phyloP scores from a whole-genome alignment of 805 yeast genomes.

The Helenozyma baotianmanensis region DNA sequence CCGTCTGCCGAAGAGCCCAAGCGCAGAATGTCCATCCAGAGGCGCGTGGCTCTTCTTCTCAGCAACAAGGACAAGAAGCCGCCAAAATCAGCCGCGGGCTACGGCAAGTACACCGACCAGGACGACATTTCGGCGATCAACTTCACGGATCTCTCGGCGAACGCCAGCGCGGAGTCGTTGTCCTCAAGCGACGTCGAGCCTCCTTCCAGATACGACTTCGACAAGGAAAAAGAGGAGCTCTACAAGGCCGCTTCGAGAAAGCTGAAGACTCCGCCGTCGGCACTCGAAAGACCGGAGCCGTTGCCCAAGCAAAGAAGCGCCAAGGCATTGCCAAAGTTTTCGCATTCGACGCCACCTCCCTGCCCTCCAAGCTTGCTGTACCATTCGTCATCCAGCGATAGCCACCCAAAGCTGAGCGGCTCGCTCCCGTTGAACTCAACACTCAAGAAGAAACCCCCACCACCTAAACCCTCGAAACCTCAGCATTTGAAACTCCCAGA shows the following conservation, averaged over 20 bases:
- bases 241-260: background rate
- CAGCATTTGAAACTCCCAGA: conserved; percentile 34
- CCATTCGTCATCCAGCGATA: background rate
- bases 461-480: conserved; percentile 68
- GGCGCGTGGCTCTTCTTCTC: conserved; percentile 50
- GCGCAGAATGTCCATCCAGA: conserved; percentile 41
- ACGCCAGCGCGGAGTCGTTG: conserved; percentile 23
- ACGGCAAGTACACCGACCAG: conserved; percentile 66
- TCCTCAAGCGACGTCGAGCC: conserved; percentile 1
- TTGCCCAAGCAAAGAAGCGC: background rate
- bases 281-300: conserved; percentile 3
- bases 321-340: conserved; percentile 4
- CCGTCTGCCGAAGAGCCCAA: conserved; percentile 5
- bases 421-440: background rate
- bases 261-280: too few species aligned
- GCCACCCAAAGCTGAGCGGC: background rate
- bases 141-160: conserved; percentile 20
- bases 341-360: conserved; percentile 27
- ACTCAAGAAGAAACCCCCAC: conserved; percentile 41
- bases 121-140: conserved; percentile 19
- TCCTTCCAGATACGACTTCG: conserved; percentile 9
- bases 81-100: conserved; percentile 71
- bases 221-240: background rate
- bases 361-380: conserved; percentile 26
- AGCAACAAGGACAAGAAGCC: conserved; percentile 34